Base-by-base conservation (phyloP, 2,329 filamentous ascomycete genomes). In the Colletotrichum simmondsii region DNA sequence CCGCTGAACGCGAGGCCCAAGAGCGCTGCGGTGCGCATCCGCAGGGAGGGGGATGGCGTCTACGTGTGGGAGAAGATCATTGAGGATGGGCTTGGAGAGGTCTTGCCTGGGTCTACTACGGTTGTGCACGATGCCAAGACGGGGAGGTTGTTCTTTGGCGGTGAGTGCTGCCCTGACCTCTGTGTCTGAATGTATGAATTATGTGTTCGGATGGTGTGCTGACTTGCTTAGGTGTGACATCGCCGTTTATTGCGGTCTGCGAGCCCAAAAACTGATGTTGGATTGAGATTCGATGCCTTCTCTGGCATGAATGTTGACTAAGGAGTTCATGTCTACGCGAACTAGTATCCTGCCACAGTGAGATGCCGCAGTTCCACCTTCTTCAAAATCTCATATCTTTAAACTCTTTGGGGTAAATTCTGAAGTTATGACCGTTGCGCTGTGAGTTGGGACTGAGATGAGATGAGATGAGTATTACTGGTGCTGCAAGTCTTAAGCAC, bases 71-170 rank as follows among this genome's bases (percentile, higher is more conserved):
- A 76, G 59, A 80, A 80, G 74, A 62, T 78, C 4, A 66, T 80
- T 8, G 79, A 80, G 68, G 79, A 80, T 63, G 72, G 74, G 0
- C 32, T 73, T 10, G 76, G 66, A 1, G 78, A 78, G 63, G 73
- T 78, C 11, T 68, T 80, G 12, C 76, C 78, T 4, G 76, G 66
- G 6, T 37, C 76, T 8, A 79, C 78, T 26, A 76, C 74, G 0
- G 79, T 75, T 8, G 63, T 80, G 19, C 78, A 79, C 46, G 78
- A 80, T 66, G 77, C 76, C 12, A 76, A 74, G 62, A 80, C 78
- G 0, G 77, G 78, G 11, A 76, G 76, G 30, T 49, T 80, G 53
- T 80, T 80, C 49, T 68, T 79, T 22, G 73, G 75, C 32, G 71
- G 79, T 80, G 71, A 74, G 75, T 75, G 16, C 30, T 30, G 22